Evolutionary conservation across 78 protist species (phyloP).

Genomic region (Dictyostelium firmibasis): DNA sequence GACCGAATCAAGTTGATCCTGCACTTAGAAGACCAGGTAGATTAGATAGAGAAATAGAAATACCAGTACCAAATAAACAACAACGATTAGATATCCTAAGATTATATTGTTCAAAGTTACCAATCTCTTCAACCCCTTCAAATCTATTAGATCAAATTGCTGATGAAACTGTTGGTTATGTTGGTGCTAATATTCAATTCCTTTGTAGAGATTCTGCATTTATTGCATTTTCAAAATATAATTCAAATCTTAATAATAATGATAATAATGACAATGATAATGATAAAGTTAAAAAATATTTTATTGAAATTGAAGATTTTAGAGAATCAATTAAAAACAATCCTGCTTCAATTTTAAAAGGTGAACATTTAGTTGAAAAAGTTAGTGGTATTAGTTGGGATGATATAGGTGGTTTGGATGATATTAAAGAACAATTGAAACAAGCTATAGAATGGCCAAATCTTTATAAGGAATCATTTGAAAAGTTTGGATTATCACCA

Average conservation of each 20-base stretch:
- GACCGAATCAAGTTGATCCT: constrained; percentile 80
- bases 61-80: constrained; percentile 63
- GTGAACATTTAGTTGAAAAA: background rate
- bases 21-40: constrained; percentile 88
- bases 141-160: constrained; percentile 7
- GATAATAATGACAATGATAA: background rate
- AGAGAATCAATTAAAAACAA: constrained; percentile 26
- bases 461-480: constrained; percentile 54
- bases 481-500: constrained; percentile 85
- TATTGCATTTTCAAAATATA: constrained; percentile 44
- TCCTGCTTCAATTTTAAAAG: constrained; percentile 53
- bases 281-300: background rate
- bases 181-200: constrained; percentile 77
- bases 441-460: constrained; percentile 88
- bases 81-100: constrained; percentile 51
- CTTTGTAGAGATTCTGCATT: constrained; percentile 75
- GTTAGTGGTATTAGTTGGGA: constrained; percentile 67
- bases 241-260: background rate
- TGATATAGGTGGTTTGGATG: constrained; percentile 91
- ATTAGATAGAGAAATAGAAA: constrained; percentile 77
- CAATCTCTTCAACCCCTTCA: background rate
- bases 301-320: constrained; percentile 22
- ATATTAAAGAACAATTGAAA: constrained; percentile 31
- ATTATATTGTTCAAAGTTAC: constrained; percentile 16
- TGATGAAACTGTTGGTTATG: constrained; percentile 71